Evolutionary conservation across 1,139 yeast genomes (phyloP), one percentile per base, ranked within the genome.

Genomic region (Kurtzmaniella quercitrusa): DNA sequence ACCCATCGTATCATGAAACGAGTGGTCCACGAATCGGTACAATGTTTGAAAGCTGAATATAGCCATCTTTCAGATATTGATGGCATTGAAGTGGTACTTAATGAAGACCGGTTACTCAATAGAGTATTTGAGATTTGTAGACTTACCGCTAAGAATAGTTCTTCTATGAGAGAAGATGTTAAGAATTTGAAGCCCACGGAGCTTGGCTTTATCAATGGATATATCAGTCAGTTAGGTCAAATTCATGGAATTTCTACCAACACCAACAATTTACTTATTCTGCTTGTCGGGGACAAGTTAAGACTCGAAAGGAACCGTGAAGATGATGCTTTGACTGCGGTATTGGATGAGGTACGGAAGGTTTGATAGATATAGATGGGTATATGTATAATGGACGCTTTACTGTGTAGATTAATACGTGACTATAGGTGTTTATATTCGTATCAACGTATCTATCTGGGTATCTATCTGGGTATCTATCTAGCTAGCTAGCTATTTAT

Each of bases 161-260:
- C 94, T 8, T 87, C 96, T 2, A 93, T 91, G 98, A 75, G 95
- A 54, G 89, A 86, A 51, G 98, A 91, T 55, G 73, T 85, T 1
- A 60, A 78, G 39, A 68, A 74, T 49, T 67, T 80, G 43, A 73
- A 81, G 50, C 71, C 69, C 21, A 85, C 95, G 0, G 98, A 91
- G 58, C 77, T 91, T 25, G 85, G 83, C 47, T 85, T 77, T 60
- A 82, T 91, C 47, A 91, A 89, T 57, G 96, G 95, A 2, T 82
- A 78, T 55, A 70, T 90, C 14, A 77, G 73, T 5, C 58, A 54
- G 12, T 63, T 82, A 46, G 95, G 86, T 0, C 51, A 57, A 18
- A 60, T 65, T 41, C 67, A 70, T 49, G 57, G 62, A 2, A 50
- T 72, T 1, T 53, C 65, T 2, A 70, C 82, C 1, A 73, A 74